Base-by-base conservation (phyloP, 228 moss, liverwort and hornwort genomes). In the Sphagnum fallax region DNA sequence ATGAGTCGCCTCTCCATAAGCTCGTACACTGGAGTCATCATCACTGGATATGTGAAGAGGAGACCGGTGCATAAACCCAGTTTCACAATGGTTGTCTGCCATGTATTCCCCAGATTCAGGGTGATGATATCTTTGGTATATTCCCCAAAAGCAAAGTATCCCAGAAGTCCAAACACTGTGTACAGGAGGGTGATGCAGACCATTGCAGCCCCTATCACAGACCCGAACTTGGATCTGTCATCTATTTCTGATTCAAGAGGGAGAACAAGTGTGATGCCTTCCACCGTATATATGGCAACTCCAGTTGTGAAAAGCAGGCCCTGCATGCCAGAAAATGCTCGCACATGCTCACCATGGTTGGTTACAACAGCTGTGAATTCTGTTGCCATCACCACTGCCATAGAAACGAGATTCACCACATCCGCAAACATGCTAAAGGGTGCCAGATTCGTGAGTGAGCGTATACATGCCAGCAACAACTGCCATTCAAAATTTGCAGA, bases 1-100 rank as follows among this genome's bases (percentile, higher is more conserved):
- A 64, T 78, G 14, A 91, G 75, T 60, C 90, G 83, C 11, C 92
- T 87, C 80, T 92, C 98, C 32, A 86, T 66, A 1, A 94, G 86
- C 80, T 98, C 98, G 65, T 98, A 90, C 52, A 98, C 92, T 10
- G 98, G 98, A 61, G 84, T 72, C 98, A 98, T 98, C 98, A 98
- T 98, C 73, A 98, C 78, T 9, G 98, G 98, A 57, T 94, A 98
- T 6, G 98, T 98, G 58, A 98, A 98, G 69, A 90, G 62, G 47
- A 98, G 83, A 18, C 90, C 94, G 3, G 86, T 68, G 67, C 94
- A 98, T 6, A 98, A 84, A 48, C 85, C 79, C 8, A 90, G 49
- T 72, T 98, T 98, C 4, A 98, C 85, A 6, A 88, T 62, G 47
- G 72, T 52, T 4, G 88, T 90, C 71, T 90, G 85, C 91, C 91